phyloP scores from a whole-genome alignment of 768 basidiomycete genomes.

The Mycena chlorophos region DNA sequence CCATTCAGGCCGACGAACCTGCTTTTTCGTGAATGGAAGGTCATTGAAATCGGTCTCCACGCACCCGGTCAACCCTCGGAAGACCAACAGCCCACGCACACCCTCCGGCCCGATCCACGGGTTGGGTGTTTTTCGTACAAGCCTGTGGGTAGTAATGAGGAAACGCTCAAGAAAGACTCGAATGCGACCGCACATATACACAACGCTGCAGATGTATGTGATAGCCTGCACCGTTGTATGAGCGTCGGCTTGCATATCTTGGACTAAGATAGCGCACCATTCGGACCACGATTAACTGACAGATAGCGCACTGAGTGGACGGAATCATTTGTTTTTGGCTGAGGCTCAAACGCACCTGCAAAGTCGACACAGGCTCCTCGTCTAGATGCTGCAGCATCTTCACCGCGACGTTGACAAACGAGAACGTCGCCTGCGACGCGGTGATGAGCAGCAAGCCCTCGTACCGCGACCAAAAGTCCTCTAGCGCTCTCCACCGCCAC shows the following conservation, averaged over 20 bases:
- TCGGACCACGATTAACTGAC: constrained; percentile 53
- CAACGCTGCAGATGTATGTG: constrained; percentile 51
- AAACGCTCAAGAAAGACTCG: constrained; percentile 4
- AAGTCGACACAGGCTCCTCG: constrained; percentile 54
- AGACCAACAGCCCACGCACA: constrained; percentile 45
- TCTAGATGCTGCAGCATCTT: constrained; percentile 61
- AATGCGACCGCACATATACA: constrained; percentile 44
- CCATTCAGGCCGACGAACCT: constrained; percentile 76
- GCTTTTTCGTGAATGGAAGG: constrained; percentile 15
- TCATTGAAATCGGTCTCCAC: constrained; percentile 11
- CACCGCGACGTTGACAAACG: constrained; percentile 61
- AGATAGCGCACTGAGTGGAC: not conserved
- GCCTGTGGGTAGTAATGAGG: constrained; percentile 31
- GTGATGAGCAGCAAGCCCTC: constrained; percentile 61
- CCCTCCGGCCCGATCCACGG: constrained; percentile 58
- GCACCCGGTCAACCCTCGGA: constrained; percentile 53
- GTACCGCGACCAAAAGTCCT: constrained; percentile 36
- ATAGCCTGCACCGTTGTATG: constrained; percentile 39
- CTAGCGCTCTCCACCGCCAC: not conserved
- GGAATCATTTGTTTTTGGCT: not conserved
- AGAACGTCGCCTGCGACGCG: constrained; percentile 57
- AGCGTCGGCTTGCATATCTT: not conserved
- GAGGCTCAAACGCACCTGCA: constrained; percentile 44
- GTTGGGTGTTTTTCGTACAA: constrained; percentile 42
- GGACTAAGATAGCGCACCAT: constrained; percentile 44